Conservation (phyloP, 352 stramenopile species). For the Phytophthora multivora region DNA sequence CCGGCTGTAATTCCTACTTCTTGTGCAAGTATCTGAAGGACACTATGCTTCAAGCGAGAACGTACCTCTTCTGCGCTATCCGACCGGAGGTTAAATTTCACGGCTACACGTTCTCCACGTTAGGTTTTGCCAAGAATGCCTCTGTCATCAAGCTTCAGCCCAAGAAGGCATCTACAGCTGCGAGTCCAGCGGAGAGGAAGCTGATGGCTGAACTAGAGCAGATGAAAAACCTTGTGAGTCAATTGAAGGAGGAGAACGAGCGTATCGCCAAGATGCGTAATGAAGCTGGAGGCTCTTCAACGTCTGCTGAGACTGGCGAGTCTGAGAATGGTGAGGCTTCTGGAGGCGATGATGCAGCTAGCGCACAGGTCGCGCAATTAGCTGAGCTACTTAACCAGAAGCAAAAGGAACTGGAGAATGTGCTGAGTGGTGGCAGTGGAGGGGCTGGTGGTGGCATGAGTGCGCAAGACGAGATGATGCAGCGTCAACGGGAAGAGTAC, state of each 20-base stretch:
- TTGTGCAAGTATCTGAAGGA: constrained; percentile 97
- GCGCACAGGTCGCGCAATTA: constrained; percentile 58
- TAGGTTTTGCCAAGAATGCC: constrained; percentile 95
- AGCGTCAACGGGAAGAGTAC: constrained; percentile 91
- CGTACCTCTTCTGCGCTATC: constrained; percentile 94
- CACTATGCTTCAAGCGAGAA: constrained; percentile 93
- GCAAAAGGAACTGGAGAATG: constrained; percentile 72
- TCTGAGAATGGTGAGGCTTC: constrained; percentile 13
- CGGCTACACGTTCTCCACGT: constrained; percentile 94
- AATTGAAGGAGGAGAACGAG: constrained; percentile 86
- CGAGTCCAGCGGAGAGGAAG: constrained; percentile 90
- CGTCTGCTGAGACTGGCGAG: not conserved
- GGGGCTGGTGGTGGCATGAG: constrained; percentile 43
- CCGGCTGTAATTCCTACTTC: constrained; percentile 95
- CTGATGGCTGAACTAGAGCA: constrained; percentile 95
- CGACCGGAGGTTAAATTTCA: constrained; percentile 93
- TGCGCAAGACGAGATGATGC: constrained; percentile 85
- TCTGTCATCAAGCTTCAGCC: constrained; percentile 94
- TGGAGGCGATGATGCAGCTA: constrained; percentile 34
- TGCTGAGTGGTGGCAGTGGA: constrained; percentile 60
- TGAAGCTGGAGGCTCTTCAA: constrained; percentile 22
- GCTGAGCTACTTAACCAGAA: constrained; percentile 71
- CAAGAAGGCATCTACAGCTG: constrained; percentile 93
- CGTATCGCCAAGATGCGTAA: constrained; percentile 65
- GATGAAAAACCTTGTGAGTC: constrained; percentile 90